Evolutionary conservation across 495 filamentous ascomycete genomes (phyloP), one percentile per base, ranked within the genome.

Genomic region (Tuber brumale): DNA sequence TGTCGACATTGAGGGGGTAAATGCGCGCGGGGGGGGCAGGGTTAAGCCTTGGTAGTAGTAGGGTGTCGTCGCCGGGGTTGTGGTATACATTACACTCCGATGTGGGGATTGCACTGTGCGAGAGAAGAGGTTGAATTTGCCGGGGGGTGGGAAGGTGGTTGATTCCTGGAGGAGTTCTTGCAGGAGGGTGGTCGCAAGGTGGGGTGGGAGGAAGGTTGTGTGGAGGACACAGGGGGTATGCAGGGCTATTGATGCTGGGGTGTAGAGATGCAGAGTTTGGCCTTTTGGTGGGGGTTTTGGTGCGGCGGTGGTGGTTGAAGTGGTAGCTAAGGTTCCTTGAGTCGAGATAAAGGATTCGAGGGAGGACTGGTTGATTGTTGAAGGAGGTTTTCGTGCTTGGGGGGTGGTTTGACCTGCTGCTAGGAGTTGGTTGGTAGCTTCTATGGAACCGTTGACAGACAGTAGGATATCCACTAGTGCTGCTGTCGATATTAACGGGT

Each of bases 141-240:
- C 42, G 4, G 79, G 71, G 2, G 80, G 73, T 3, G 79, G 43
- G 82, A 94, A 97, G 1, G 92, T 88, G n/a, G 87, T 84, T 2
- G 92, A 88, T 85, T 97, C 93, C 23, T 88, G 84, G 1, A 97
- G 86, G 31, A 97, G 86, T 81, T 97, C 94, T 3, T 84, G 78
- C 0, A 97, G 87, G 18, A 98, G 88, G 7, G 85, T 84, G 72
- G 92, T 90, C 31, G 95, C 95, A 71, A 91, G 87, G 12, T 89
- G 85, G 0, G 87, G 19, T 0, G 92, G 90, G 0, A 98, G 87
- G 82, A 97, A 97, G 81, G 96, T 95, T 0, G 73, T 72, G 85
- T 94, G 94, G 80, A 97, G 90, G 78, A 97, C 91, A 14, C 91
- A 93, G 27, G 95, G 93, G 0, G 95, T 97, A 80, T 94, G 87